Conservation (phyloP, 768 basidiomycete species). For the Suillus luteus region DNA sequence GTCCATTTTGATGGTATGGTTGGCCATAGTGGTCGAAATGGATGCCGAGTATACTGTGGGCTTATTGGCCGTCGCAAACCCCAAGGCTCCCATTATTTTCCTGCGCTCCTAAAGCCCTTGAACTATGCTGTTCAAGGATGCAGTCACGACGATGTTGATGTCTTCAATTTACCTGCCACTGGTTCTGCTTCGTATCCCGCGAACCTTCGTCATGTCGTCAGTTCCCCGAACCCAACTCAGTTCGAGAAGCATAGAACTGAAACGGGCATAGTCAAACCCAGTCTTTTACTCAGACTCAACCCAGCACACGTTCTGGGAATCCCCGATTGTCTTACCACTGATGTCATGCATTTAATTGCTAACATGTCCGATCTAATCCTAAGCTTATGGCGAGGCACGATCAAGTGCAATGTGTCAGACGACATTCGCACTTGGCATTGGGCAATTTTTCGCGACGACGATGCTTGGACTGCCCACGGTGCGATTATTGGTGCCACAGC, state of each 20-base stretch:
- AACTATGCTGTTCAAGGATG: slow-evolving; percentile 29
- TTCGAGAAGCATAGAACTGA: slow-evolving; percentile 30
- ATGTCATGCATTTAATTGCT: slow-evolving; percentile 43
- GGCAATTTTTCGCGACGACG: slow-evolving; percentile 25
- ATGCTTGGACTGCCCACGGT: slow-evolving; percentile 25
- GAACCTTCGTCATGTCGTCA: neutral
- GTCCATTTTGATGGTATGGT: slow-evolving; percentile 36
- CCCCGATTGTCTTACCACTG: slow-evolving; percentile 38
- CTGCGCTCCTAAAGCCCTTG: slow-evolving; percentile 29
- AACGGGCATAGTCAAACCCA: slow-evolving; percentile 39
- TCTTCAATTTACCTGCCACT: slow-evolving; percentile 18
- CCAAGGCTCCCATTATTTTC: slow-evolving; percentile 34
- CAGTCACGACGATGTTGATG: slow-evolving; percentile 33
- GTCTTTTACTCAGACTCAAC: slow-evolving; percentile 39
- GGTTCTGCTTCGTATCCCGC: slow-evolving; percentile 13
- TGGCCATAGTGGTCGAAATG: slow-evolving; percentile 35
- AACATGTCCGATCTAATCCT: slow-evolving; percentile 30
- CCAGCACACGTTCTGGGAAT: slow-evolving; percentile 25
- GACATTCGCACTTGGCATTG: slow-evolving; percentile 33
- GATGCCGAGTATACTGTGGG: slow-evolving; percentile 38
- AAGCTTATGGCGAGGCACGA: slow-evolving; percentile 26
- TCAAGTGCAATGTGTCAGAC: slow-evolving; percentile 23
- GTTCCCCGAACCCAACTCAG: slow-evolving; percentile 18
- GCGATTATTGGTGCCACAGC: slow-evolving; percentile 15
- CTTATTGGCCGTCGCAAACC: slow-evolving; percentile 32